Evolutionary conservation across 257 asterid genomes (phyloP).

Genomic region (Coffea eugenioides): DNA sequence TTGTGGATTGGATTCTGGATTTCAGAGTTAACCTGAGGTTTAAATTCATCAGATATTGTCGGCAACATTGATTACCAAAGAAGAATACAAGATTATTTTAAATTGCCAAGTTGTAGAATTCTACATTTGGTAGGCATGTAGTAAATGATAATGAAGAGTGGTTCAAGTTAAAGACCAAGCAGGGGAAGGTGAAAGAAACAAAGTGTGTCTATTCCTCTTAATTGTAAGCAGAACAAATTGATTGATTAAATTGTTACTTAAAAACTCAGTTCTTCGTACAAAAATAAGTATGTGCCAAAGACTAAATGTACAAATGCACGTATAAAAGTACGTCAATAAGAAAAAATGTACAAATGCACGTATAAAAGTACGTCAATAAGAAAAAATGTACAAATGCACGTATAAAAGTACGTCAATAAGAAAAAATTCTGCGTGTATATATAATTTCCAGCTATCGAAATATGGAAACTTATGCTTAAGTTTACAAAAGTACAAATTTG

Average conservation of each 20-base stretch:
- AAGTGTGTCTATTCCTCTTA: neutral
- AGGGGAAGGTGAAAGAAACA: neutral
- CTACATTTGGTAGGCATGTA: neutral
- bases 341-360: no score
- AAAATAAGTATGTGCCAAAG: neutral
- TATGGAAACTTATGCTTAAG: neutral
- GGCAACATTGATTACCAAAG: neutral
- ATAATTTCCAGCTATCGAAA: neutral
- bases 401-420: neutral
- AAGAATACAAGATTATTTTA: neutral
- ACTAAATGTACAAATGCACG: neutral
- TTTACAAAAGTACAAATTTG: neutral
- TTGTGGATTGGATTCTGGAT: constrained; percentile 55
- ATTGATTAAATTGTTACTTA: neutral
- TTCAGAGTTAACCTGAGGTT: constrained; percentile 68
- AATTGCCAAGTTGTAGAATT: neutral
- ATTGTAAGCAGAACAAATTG: neutral
- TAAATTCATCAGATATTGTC: constrained; percentile 14
- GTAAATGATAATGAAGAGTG: neutral
- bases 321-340: neutral
- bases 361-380: no score
- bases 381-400: neutral
- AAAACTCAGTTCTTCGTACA: neutral
- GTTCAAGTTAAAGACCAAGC: neutral
- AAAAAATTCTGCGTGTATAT: neutral